A percentile compares a stretch with the other conserved stretches of the same genome.
These are phyloP conservation scores for Silybum marianum DNA, from an alignment of 129 eudicot species.

Conservation along the genomic window DNA sequence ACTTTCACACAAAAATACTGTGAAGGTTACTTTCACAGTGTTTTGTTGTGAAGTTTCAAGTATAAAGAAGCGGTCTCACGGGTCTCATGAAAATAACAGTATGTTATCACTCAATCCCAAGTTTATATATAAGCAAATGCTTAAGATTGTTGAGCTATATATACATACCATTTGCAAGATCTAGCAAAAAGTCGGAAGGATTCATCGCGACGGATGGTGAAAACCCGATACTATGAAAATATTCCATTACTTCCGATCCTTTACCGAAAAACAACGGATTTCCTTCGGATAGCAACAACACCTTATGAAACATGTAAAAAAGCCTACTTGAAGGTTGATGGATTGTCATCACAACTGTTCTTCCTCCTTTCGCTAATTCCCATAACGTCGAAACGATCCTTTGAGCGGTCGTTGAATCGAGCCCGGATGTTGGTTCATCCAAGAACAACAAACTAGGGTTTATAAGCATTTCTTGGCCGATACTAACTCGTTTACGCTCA, in stretches of 20 bases:
- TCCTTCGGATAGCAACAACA: conserved; percentile 74
- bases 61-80: too few species aligned
- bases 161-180: conserved; percentile 76
- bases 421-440: conserved; percentile 94
- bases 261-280: conserved; percentile 74
- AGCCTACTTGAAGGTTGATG: conserved; percentile 91
- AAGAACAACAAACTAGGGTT: conserved; percentile 78
- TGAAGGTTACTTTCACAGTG: too few species aligned
- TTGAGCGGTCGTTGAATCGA: conserved; percentile 90
- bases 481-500: conserved; percentile 85
- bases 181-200: conserved; percentile 84
- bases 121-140: background rate
- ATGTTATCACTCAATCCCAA: too few species aligned
- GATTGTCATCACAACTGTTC: conserved; percentile 81
- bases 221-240: conserved; percentile 58
- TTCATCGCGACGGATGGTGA: conserved; percentile 78
- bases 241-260: conserved; percentile 63
- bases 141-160: background rate
- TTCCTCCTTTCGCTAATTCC: conserved; percentile 74
- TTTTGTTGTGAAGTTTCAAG: too few species aligned
- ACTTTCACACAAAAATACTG: too few species aligned
- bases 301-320: conserved; percentile 90
- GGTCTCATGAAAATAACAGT: too few species aligned
- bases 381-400: conserved; percentile 68
- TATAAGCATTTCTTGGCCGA: conserved; percentile 93